Evolutionary conservation across 1,139 yeast genomes (phyloP).

Genomic region (Kodamaea arcana): DNA sequence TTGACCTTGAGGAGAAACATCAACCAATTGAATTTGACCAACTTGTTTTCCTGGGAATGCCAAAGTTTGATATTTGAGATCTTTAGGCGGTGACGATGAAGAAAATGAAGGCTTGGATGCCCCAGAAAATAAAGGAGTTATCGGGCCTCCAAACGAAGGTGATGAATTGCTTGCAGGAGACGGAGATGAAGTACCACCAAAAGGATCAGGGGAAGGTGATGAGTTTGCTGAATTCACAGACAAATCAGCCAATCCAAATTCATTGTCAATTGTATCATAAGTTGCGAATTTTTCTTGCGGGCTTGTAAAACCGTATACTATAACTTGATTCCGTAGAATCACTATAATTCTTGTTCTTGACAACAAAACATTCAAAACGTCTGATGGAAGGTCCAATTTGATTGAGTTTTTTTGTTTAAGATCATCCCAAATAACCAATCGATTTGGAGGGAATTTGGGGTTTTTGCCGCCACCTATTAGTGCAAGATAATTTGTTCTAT

Average conservation of each 20-base stretch:
- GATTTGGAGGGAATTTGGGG: slow-evolving; percentile 75
- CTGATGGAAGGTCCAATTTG: slow-evolving; percentile 67
- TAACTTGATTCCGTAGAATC: slow-evolving; percentile 61
- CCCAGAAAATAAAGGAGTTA: no score
- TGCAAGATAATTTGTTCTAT: slow-evolving; percentile 85
- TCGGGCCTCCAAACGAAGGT: no score
- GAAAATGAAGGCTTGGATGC: no score
- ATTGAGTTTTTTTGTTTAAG: slow-evolving; percentile 73
- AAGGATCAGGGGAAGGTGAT: neutral
- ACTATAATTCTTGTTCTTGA: slow-evolving; percentile 75
- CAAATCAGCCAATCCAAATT: slow-evolving; percentile 65
- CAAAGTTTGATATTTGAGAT: slow-evolving; percentile 44
- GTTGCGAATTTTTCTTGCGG: slow-evolving; percentile 69
- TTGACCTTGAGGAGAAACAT: slow-evolving; percentile 57
- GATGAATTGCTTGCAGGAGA: slow-evolving; percentile 1
- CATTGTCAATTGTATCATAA: slow-evolving; percentile 70
- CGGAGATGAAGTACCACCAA: slow-evolving; percentile 11
- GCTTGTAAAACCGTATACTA: slow-evolving; percentile 74
- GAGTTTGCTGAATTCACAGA: slow-evolving; percentile 26
- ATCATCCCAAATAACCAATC: slow-evolving; percentile 88
- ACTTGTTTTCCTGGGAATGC: slow-evolving; percentile 68
- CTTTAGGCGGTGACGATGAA: slow-evolving; percentile 13
- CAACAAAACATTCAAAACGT: slow-evolving; percentile 68
- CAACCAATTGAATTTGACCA: slow-evolving; percentile 81
- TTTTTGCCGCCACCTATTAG: slow-evolving; percentile 82